Base-by-base conservation (phyloP, 768 basidiomycete species). In the Trametes punicea region DNA sequence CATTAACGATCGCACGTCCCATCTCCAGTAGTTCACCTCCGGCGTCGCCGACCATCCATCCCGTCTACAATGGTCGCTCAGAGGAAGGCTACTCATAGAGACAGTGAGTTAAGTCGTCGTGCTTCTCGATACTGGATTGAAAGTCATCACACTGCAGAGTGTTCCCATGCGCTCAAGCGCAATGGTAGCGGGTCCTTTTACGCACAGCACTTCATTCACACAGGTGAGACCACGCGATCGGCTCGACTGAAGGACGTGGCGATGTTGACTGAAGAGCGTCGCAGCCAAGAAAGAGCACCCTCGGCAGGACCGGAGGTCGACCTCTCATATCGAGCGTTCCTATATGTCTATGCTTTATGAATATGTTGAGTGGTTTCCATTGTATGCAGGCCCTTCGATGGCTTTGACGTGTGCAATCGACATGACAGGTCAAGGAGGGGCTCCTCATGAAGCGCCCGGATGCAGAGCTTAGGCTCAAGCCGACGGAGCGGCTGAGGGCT, bases 111-210 rank as follows among this genome's bases (percentile, higher is more conserved):
- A 5, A 6, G 5, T 23, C 27, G n/a, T n/a, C n/a, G n/a, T n/a
- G n/a, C n/a, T n/a, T n/a, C n/a, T n/a, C n/a, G n/a, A n/a, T n/a
- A n/a, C n/a, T n/a, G n/a, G n/a, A n/a, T 27, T 20, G 27, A 44
- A 20, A 5, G 6, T 20, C 6, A 44, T 27, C 42, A 20, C 34
- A 4, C 34, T 5, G 34, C n/a, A 36, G 34, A n/a, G 15, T 36
- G 34, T 16, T 10, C 34, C 13, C 13, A 15, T 36, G 34, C 34
- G 34, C 15, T 36, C 1, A 34, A 45, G 6, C 49, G 56, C 20
- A 18, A 31, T 9, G 56, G 51, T 6, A 52, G 50, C 18, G 56
- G 49, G 21, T 52, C 56, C 4, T 58, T 58, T 15, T 36, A 36
- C 15, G 34, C 15, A 16, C 34, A 36, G 8, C 8, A 36, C 5